Percentiles rank a stretch among this genome's conserved stretches.
phyloP scores from a whole-genome alignment of 2,329 filamentous ascomycete genomes.

The Monilinia polystroma region DNA sequence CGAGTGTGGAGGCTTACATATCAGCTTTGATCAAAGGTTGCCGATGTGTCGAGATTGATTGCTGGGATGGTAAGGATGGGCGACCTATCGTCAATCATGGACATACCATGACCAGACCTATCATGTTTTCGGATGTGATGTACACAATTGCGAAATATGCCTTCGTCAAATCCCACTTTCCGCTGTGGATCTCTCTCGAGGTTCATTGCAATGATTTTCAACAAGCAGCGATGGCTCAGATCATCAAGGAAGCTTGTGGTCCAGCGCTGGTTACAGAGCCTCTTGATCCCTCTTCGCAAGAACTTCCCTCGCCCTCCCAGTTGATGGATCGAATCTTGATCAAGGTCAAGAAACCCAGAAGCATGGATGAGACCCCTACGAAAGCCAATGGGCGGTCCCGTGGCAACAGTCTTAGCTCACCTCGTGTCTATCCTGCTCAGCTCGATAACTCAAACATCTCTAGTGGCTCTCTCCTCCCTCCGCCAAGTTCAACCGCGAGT shows the following conservation, averaged over 20 bases:
- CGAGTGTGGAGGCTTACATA: constrained; percentile 94
- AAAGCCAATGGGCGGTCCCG: constrained; percentile 53
- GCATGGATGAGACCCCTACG: constrained; percentile 39
- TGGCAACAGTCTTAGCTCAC: constrained; percentile 75
- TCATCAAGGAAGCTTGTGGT: constrained; percentile 82
- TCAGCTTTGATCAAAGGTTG: constrained; percentile 83
- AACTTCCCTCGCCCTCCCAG: constrained; percentile 81
- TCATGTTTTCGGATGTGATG: constrained; percentile 89
- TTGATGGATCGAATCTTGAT: constrained; percentile 81
- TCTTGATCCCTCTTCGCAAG: constrained; percentile 63
- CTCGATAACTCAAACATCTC: constrained; percentile 58
- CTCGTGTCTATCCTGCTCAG: constrained; percentile 62
- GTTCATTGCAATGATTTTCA: constrained; percentile 86
- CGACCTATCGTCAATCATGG: constrained; percentile 85
- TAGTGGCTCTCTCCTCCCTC: constrained; percentile 52
- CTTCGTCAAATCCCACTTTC: constrained; percentile 82
- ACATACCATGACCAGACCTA: constrained; percentile 80
- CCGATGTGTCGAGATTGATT: constrained; percentile 95
- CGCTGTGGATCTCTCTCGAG: constrained; percentile 91
- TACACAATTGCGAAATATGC: constrained; percentile 93
- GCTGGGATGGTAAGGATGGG: constrained; percentile 90
- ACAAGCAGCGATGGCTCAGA: constrained; percentile 83
- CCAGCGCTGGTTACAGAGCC: constrained; percentile 75
- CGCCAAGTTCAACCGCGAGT: constrained; percentile 5
- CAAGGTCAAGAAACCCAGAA: constrained; percentile 83